Base-by-base conservation (phyloP, 306 rosid species). In the Gillenia trifoliata region DNA sequence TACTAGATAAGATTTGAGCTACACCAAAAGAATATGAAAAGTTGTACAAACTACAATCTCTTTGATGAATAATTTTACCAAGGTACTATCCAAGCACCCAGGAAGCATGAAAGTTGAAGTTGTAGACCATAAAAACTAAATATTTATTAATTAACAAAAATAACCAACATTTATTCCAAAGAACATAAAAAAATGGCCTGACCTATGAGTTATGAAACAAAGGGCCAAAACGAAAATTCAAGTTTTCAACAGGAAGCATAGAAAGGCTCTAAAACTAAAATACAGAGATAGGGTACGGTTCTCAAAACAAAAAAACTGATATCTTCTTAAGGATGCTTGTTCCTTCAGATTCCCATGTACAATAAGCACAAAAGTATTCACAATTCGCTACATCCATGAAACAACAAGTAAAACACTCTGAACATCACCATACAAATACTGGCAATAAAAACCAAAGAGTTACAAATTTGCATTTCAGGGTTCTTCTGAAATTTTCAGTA, bases 11-110 rank as follows among this genome's bases (percentile, higher is more conserved):
- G 50, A 54, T 45, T 55, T 70, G 5, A 43, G 57, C 68, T n/a
- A 76, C 15, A 76, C 23, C 29, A 33, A 71, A 33, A 71, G 63
- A 70, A 33, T 47, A 66, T 70, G 72, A 12, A 66, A 41, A 50
- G 49, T 40, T 71, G 55, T 10, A 12, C 64, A 40, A 59, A 19
- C 12, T 19, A 11, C 67, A 38, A 72, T 17, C 66, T 71, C 55
- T 16, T 22, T 17, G 16, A 72, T 26, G 5, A n/a, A 31, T 34
- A 12, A 26, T 55, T 67, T 54, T 33, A n/a, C 25, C 5, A 55
- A 55, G 12, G 31, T 54, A n/a, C 25, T 9, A 12, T 54, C 29
- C 45, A 55, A 40, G 72, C 25, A 17, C 20, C 67, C 66, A 23
- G 34, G 67, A 72, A 72, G 66, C 36, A 40, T 33, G 13, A 31